Percentiles rank a stretch among this genome's conserved stretches.
These are phyloP conservation scores for Oryza coarctata DNA, from an alignment of 176 grass and related monocot species.

Conservation along the genomic window DNA sequence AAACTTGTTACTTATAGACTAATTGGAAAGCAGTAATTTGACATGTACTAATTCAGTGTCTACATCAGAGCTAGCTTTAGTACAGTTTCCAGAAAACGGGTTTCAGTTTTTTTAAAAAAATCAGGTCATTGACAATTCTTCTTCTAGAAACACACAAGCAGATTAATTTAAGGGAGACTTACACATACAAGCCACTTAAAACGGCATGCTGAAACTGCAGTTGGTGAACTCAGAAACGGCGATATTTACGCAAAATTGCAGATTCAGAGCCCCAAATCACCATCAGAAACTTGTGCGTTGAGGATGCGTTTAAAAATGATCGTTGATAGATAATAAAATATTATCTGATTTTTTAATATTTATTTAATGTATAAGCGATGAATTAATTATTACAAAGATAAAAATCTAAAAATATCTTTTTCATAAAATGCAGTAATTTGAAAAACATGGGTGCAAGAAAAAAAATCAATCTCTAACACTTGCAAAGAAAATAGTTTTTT, in stretches of 20 bases:
- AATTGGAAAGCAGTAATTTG: background rate
- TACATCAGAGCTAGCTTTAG: background rate
- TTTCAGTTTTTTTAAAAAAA: background rate
- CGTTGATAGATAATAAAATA: too few relatives aligned
- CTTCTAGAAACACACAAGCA: background rate
- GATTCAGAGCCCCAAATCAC: background rate
- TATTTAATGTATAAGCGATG: too few relatives aligned
- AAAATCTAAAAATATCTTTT: too few relatives aligned
- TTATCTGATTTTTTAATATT: too few relatives aligned
- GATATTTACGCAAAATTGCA: background rate
- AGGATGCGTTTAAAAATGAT: too few relatives aligned
- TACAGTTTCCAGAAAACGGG: background rate
- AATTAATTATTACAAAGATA: too few relatives aligned
- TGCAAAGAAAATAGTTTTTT: too few relatives aligned
- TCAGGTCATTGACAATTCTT: background rate
- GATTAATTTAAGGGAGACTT: background rate
- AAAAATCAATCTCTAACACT: too few relatives aligned
- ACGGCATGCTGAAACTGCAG: background rate
- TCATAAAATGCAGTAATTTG: too few relatives aligned
- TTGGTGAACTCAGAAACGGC: conserved; percentile 1
- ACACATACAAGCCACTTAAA: too few relatives aligned
- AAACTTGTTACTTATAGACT: background rate
- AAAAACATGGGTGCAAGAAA: too few relatives aligned
- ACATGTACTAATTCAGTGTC: background rate
- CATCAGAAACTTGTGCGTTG: background rate